Percentiles rank a stretch among this genome's conserved stretches.
Conservation (phyloP, 768 basidiomycete genomes). For the Lactifluus hygrophoroides region DNA sequence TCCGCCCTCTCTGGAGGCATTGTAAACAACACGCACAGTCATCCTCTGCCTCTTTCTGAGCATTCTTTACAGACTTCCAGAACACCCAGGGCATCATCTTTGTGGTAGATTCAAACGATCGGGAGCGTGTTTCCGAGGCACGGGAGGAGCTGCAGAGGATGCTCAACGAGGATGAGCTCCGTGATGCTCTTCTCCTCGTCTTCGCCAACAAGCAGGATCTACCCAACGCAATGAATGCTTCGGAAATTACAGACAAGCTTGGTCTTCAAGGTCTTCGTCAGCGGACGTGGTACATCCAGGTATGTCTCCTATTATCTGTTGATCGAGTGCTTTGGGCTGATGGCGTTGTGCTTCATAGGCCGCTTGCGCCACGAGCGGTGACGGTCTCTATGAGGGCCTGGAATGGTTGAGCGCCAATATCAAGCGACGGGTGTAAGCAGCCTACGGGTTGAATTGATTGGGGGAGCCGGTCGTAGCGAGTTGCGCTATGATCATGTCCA, state of each 20-base stretch:
- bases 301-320: conserved; percentile 30
- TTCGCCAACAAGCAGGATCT: conserved; percentile 99
- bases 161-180: conserved; percentile 99
- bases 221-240: conserved; percentile 98
- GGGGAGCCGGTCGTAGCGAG: conserved; percentile 34
- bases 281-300: conserved; percentile 97
- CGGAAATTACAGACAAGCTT: conserved; percentile 99
- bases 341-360: conserved; percentile 43
- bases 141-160: conserved; percentile 99
- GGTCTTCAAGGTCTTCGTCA: conserved; percentile 96
- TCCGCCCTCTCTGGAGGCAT: conserved; percentile 99
- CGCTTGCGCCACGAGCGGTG: conserved; percentile 96
- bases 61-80: conserved; percentile 78
- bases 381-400: conserved; percentile 96
- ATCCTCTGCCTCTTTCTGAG: conserved; percentile 19
- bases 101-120: conserved; percentile 98
- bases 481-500: conserved; percentile 53
- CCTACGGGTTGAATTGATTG: conserved; percentile 26
- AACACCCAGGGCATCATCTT: conserved; percentile 99
- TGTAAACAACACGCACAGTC: conserved; percentile 52
- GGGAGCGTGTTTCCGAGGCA: conserved; percentile 98
- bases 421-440: conserved; percentile 65
- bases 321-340: conserved; percentile 13
- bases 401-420: conserved; percentile 94
- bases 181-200: conserved; percentile 95